Evolutionary conservation across 352 stramenopile genomes (phyloP), one percentile per base, ranked within the genome.

Genomic region (Pythium aristosporum): DNA sequence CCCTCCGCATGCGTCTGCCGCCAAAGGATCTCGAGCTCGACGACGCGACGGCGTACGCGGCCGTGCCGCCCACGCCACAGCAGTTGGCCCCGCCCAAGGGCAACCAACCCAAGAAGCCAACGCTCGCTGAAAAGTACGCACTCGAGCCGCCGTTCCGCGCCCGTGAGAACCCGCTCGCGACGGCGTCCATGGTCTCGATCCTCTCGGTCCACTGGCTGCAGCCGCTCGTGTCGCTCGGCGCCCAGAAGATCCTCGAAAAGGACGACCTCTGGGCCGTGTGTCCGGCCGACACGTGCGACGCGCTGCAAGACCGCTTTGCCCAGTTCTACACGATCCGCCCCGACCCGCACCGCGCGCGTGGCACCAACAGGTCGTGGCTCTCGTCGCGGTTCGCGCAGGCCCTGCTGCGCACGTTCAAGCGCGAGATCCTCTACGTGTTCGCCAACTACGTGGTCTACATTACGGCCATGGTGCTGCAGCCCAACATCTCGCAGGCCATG

Each of bases 181-280:
- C 37, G 1, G 77, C 77, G 10, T 79, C 72, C 12, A 23, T 74
- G 18, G 15, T 59, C 21, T 82, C 76, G 28, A 64, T 72, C 18
- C 57, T 82, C 21, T 67, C 67, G 25, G 59, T 70, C 13, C 53
- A 68, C 6, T 85, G 73, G 73, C 62, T 78, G 30, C 64, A 79
- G 47, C 68, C 73, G 32, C 57, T 85, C 23, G 48, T 84, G 21
- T 76, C 72, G 39, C 60, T 77, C 32, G 71, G 73, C 25, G 53
- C 72, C 10, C 48, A 69, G 5, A 75, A 76, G 44, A 67, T 74
- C 15, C 64, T 84, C 0, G 68, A 81, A 25, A 63, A 72, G 21
- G 69, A 79, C 20, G 75, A 84, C 63, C 57, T 80, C 12, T 84
- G 75, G 75, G 57, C 56, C 16, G 61, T 75, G 32, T 73, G 68